Evolutionary conservation across 177 flowering plant genomes (phyloP).

Genomic region (Vitis hybrid): DNA sequence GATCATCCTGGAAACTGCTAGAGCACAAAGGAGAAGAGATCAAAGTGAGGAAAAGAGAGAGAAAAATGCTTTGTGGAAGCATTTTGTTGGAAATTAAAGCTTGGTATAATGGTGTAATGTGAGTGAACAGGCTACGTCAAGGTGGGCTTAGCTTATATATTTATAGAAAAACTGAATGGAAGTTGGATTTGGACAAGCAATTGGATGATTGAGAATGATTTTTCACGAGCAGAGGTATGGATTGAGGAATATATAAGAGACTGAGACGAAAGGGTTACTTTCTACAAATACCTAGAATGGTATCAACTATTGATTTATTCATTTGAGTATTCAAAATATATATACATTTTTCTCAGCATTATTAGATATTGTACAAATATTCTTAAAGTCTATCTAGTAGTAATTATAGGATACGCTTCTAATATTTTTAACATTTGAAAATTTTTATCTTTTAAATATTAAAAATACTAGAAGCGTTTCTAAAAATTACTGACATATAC

Average conservation of each 20-base stretch:
- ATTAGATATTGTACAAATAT: not conserved
- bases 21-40: not conserved
- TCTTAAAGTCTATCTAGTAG: too few relatives aligned
- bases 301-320: too few relatives aligned
- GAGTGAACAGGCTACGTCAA: not conserved
- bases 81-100: not conserved
- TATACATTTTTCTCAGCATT: too few relatives aligned
- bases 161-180: not conserved
- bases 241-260: slow-evolving; percentile 4
- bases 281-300: not conserved
- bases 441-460: too few relatives aligned
- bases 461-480: too few relatives aligned
- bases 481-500: too few relatives aligned
- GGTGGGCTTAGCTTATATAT: not conserved
- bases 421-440: too few relatives aligned
- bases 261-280: slow-evolving; percentile 9
- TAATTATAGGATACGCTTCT: too few relatives aligned
- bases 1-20: not conserved
- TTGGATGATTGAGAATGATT: not conserved
- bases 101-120: not conserved
- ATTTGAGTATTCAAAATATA: too few relatives aligned
- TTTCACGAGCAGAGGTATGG: slow-evolving; percentile 1
- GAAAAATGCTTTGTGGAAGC: not conserved
- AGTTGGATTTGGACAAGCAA: not conserved
- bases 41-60: not conserved